phyloP scores from a whole-genome alignment of 2,329 filamentous ascomycete genomes.

The Colletotrichum australisinense region DNA sequence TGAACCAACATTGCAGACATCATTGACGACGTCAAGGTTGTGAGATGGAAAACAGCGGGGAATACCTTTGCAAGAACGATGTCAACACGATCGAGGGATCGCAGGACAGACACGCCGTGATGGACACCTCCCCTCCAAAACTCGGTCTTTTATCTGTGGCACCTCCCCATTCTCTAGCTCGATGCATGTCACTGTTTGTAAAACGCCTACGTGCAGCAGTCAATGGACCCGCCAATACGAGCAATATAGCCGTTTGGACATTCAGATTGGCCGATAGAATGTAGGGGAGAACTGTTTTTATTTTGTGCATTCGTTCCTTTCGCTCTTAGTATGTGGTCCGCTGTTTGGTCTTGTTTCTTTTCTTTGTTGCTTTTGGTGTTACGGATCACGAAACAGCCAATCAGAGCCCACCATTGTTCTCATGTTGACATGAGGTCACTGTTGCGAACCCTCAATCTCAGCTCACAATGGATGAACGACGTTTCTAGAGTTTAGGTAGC shows the following conservation, averaged over 20 bases:
- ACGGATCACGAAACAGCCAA: not conserved
- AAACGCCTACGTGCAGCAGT: not conserved
- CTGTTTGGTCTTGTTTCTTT: slow-evolving; percentile 9
- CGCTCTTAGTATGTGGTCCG: too few species aligned
- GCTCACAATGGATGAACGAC: not conserved
- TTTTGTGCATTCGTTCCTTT: not conserved
- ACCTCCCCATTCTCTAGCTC: not conserved
- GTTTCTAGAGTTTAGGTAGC: not conserved
- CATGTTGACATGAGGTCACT: not conserved
- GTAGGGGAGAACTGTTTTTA: not conserved
- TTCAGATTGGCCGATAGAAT: too few species aligned
- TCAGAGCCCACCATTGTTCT: not conserved
- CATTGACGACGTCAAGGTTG: not conserved
- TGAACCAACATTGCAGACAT: not conserved
- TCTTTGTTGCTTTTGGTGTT: not conserved
- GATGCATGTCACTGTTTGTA: not conserved
- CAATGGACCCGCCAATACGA: not conserved
- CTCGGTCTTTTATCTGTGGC: not conserved
- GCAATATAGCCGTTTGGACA: not conserved
- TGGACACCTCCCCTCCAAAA: not conserved
- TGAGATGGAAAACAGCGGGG: not conserved
- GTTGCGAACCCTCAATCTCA: not conserved
- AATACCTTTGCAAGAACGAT: not conserved
- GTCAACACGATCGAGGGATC: not conserved
- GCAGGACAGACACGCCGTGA: not conserved